Percentiles rank a stretch among this genome's conserved stretches.
Conservation (phyloP, 2,329 filamentous ascomycete species). For the Fusarium setosum region DNA sequence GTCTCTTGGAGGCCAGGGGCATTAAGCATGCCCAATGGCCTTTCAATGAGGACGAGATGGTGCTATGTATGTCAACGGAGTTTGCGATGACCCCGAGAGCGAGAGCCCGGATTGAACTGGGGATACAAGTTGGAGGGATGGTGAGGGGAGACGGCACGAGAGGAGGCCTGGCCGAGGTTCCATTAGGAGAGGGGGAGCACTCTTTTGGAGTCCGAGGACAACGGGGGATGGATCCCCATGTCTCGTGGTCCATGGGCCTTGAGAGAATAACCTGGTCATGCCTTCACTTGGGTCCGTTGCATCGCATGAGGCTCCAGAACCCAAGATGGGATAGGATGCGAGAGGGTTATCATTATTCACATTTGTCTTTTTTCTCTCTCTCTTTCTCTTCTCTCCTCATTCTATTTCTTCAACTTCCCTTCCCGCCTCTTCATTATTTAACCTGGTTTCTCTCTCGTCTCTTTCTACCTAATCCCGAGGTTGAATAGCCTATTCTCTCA, state of each 20-base stretch:
- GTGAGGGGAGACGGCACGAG: conserved; percentile 5
- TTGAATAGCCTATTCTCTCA: background rate
- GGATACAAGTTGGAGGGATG: background rate
- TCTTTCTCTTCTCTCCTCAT: background rate
- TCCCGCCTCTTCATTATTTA: background rate
- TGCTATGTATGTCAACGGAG: conserved; percentile 8
- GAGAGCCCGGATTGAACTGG: conserved; percentile 19
- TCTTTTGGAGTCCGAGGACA: conserved; percentile 8
- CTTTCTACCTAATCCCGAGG: background rate
- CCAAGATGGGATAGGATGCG: background rate
- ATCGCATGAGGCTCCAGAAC: background rate
- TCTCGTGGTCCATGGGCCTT: background rate
- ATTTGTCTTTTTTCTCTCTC: background rate
- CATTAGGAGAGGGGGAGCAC: conserved; percentile 12
- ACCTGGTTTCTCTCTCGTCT: background rate
- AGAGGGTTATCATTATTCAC: background rate
- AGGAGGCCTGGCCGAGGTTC: conserved; percentile 15
- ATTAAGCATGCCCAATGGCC: background rate
- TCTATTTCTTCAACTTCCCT: background rate
- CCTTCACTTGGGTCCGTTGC: background rate
- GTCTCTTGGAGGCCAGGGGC: conserved; percentile 15
- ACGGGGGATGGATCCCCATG: conserved; percentile 1
- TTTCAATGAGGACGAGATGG: conserved; percentile 1
- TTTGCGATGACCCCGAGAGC: conserved; percentile 14
- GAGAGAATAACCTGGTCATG: background rate